Percentiles rank a stretch among this genome's conserved stretches.
phyloP scores from a whole-genome alignment of 805 yeast species.

The Myxozyma neotropica region DNA sequence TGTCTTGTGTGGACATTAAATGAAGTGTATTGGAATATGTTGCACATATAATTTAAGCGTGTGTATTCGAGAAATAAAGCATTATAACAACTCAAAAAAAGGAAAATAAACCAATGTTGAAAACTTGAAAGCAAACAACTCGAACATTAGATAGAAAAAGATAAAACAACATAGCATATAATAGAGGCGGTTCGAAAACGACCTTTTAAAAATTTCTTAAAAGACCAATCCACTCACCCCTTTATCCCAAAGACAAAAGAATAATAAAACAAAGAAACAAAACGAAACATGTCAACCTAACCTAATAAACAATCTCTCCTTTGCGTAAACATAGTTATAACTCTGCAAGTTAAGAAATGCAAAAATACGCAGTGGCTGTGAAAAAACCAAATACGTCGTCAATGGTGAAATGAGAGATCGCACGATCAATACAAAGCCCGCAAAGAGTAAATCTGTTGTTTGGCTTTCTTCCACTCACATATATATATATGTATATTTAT shows the following conservation, averaged over 20 bases:
- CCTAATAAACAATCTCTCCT: neutral
- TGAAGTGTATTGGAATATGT: too few species aligned
- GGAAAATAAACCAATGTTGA: neutral
- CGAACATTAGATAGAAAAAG: neutral
- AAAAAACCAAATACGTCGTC: too few species aligned
- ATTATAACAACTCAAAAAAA: too few species aligned
- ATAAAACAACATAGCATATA: neutral
- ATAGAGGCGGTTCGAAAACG: neutral
- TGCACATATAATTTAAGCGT: too few species aligned
- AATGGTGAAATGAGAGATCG: too few species aligned
- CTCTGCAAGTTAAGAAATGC: constrained; percentile 2
- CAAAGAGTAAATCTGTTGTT: too few species aligned
- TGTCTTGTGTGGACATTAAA: too few species aligned
- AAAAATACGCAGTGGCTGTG: too few species aligned
- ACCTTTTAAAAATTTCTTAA: neutral
- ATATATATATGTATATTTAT: too few species aligned
- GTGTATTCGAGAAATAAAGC: too few species aligned
- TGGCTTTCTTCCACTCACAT: too few species aligned
- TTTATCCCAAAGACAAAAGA: constrained; percentile 1
- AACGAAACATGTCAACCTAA: neutral
- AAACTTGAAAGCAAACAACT: neutral
- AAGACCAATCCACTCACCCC: constrained; percentile 1
- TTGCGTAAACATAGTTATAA: neutral
- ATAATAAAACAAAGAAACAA: neutral
- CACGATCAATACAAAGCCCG: too few species aligned